Percentiles rank a stretch among this genome's conserved stretches.
Evolutionary conservation across 371 early-diverging fungal species (phyloP).

Genomic region (Apophysomyces elegans): DNA sequence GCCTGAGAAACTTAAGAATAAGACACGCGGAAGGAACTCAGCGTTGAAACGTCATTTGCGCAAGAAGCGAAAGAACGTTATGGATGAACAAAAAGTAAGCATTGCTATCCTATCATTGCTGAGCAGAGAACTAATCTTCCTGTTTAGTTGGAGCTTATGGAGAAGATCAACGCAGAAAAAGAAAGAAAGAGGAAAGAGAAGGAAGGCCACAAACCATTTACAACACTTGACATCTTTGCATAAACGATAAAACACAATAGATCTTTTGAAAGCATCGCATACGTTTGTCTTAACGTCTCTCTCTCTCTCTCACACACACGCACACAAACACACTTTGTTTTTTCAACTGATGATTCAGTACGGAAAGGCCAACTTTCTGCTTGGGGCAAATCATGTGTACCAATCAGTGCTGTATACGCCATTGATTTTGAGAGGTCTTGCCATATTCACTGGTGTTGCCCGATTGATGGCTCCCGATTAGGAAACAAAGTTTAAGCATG

Average conservation of each 20-base stretch:
- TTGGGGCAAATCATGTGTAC: too few species aligned
- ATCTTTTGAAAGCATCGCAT: not conserved
- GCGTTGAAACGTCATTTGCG: constrained; percentile 74
- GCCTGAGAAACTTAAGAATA: constrained; percentile 57
- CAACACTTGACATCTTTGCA: constrained; percentile 45
- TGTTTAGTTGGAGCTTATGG: constrained; percentile 26
- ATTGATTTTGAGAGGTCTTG: too few species aligned
- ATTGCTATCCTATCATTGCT: not conserved
- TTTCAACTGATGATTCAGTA: too few species aligned
- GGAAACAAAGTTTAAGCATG: too few species aligned
- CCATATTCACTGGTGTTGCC: too few species aligned
- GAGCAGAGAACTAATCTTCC: not conserved
- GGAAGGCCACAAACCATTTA: constrained; percentile 39
- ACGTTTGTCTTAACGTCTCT: too few species aligned
- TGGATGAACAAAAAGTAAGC: constrained; percentile 69
- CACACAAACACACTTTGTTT: too few species aligned
- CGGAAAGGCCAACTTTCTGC: too few species aligned
- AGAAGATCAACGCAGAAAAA: constrained; percentile 32
- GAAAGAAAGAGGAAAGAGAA: constrained; percentile 28
- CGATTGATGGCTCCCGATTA: too few species aligned
- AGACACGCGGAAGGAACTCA: constrained; percentile 80
- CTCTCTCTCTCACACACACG: too few species aligned
- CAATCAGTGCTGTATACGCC: too few species aligned
- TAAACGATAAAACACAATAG: not conserved
- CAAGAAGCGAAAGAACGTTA: constrained; percentile 74